These are phyloP conservation scores for Aspergillus olivimuriae DNA, from an alignment of 495 filamentous ascomycete genomes.

Conservation along the genomic window DNA sequence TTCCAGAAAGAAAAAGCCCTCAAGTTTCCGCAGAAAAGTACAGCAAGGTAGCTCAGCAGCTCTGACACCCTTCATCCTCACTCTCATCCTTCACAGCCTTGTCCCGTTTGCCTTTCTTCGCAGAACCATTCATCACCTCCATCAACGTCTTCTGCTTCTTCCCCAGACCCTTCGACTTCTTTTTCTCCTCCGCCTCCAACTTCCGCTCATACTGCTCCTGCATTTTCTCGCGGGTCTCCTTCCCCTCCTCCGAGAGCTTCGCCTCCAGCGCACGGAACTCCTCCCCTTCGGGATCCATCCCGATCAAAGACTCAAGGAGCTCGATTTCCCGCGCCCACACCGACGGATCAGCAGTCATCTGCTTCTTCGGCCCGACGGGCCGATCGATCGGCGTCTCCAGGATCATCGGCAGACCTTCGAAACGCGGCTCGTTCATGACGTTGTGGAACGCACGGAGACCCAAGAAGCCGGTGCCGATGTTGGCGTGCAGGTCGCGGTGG, in stretches of 20 bases:
- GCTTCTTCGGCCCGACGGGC: constrained; percentile 7
- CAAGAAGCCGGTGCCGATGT: constrained; percentile 89
- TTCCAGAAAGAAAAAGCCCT: no score
- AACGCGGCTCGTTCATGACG: constrained; percentile 73
- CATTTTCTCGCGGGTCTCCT: constrained; percentile 62
- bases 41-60: constrained; percentile 7
- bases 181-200: constrained; percentile 51
- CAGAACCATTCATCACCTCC: constrained; percentile 31
- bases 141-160: constrained; percentile 39
- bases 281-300: constrained; percentile 62
- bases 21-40: no score
- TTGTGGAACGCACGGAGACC: constrained; percentile 86
- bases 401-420: constrained; percentile 81
- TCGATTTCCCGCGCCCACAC: constrained; percentile 86
- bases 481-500: constrained; percentile 81
- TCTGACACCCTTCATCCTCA: constrained; percentile 19
- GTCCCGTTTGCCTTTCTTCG: constrained; percentile 7
- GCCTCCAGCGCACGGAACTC: constrained; percentile 61
- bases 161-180: constrained; percentile 25
- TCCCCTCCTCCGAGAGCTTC: constrained; percentile 60
- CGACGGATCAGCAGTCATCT: constrained; percentile 56
- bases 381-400: constrained; percentile 89
- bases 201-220: constrained; percentile 72
- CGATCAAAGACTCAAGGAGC: constrained; percentile 80
- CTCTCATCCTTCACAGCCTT: constrained; percentile 7